These are phyloP conservation scores for Astrothelium macrocarpum DNA, from an alignment of 495 filamentous ascomycete species.

Conservation along the genomic window DNA sequence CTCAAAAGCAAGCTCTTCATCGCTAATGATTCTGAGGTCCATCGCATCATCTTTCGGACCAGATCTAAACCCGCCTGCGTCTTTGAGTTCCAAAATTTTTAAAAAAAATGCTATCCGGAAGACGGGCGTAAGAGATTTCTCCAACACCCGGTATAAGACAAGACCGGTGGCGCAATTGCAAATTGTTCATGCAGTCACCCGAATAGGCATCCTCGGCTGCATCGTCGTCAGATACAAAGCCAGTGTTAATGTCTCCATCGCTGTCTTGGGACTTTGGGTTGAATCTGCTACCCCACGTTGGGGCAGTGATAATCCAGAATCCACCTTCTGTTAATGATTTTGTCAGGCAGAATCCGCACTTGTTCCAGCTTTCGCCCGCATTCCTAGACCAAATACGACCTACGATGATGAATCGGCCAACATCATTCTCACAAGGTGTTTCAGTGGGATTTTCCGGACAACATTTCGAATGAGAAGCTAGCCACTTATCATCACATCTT, in stretches of 20 bases:
- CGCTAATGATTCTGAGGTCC: too few relatives aligned
- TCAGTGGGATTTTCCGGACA: background rate
- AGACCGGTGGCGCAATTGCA: too few relatives aligned
- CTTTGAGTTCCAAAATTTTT: background rate
- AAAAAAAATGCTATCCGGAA: background rate
- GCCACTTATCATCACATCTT: background rate
- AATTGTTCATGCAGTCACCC: too few relatives aligned
- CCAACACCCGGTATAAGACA: background rate
- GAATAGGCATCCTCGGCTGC: too few relatives aligned
- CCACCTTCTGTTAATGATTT: background rate
- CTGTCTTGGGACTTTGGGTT: too few relatives aligned
- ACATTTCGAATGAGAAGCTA: background rate
- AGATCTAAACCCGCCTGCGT: background rate
- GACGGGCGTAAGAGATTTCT: background rate
- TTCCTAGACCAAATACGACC: background rate
- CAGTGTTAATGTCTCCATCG: too few relatives aligned
- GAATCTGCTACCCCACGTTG: too few relatives aligned
- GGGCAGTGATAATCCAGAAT: background rate
- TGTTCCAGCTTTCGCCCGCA: background rate
- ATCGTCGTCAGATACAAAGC: too few relatives aligned
- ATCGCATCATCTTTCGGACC: too few relatives aligned
- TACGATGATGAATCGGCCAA: background rate
- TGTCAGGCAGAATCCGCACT: background rate
- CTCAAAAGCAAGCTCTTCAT: background rate
- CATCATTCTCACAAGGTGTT: background rate